Evolutionary conservation across 208 protist genomes (phyloP), one percentile per base, ranked within the genome.

Genomic region (Leptomonas pyrrhocoris): DNA sequence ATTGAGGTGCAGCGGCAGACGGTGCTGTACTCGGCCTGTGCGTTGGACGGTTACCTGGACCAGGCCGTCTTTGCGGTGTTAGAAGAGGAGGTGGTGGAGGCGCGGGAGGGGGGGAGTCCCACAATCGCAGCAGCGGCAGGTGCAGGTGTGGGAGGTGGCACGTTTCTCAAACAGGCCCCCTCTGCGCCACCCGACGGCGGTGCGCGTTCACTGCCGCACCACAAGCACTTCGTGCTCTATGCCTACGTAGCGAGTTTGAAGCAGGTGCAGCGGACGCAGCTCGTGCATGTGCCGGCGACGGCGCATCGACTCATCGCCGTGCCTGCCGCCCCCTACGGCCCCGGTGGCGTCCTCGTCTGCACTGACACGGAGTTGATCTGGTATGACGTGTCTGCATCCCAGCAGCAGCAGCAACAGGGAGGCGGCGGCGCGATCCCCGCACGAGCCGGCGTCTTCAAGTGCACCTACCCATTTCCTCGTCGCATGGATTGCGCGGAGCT

Each of bases 241-340:
- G 97, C 99, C 73, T 96, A 99, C 55, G 97, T 99, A 68, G 79
- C 99, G 27, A 98, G 98, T 48, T 85, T 99, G 15, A 99, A 99
- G 66, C 98, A 99, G 81, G 98, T 99, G 3, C 94, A 98, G 45
- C 93, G 98, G 46, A 99, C 99, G 57, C 94, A 93, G 80, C 85
- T 88, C 31, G 86, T 98, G 25, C 73, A 91, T 38, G 80, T 99
- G 9, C 96, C 98, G 16, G 28, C 78, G 8, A 95, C 85, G 19
- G 83, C 98, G 19, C 96, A 99, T 73, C 75, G 95, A 1, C 75
- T 98, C 15, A 73, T 98, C 53, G 25, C 92, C 18, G 90, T 98
- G 2, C 98, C 98, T 1, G 93, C 90, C 8, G 88, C 84, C 6
- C 80, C 74, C 8, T 91, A 85, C 59, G 98, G 98, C 13, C 98